Evolutionary conservation across 495 filamentous ascomycete genomes (phyloP).

Genomic region (Penicillium subrubescens): DNA sequence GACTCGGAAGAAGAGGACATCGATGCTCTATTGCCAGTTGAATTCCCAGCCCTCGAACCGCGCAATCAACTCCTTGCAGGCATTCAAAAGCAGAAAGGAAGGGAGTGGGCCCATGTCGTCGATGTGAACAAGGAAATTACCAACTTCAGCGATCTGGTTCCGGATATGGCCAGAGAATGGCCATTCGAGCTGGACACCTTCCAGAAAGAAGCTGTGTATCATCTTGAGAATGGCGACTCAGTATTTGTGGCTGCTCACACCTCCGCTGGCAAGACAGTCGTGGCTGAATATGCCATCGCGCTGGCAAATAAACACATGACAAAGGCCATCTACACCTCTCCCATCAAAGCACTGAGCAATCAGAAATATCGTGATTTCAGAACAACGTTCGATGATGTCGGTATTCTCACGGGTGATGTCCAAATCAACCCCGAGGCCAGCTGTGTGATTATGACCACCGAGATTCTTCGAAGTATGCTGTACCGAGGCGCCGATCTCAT

Average conservation of each 20-base stretch:
- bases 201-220: conserved; percentile 97
- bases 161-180: conserved; percentile 94
- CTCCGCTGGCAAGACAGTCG: conserved; percentile 96
- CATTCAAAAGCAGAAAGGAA: conserved; percentile 70
- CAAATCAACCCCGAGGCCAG: conserved; percentile 98
- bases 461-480: conserved; percentile 97
- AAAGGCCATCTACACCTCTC: conserved; percentile 98
- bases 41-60: conserved; percentile 92
- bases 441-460: conserved; percentile 98
- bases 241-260: conserved; percentile 99
- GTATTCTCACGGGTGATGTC: conserved; percentile 95
- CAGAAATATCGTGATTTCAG: conserved; percentile 98
- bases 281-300: conserved; percentile 97
- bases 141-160: conserved; percentile 91
- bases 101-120: conserved; percentile 97
- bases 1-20: conserved; percentile 75
- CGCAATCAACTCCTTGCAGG: conserved; percentile 71
- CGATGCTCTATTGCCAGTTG: conserved; percentile 84
- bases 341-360: conserved; percentile 97
- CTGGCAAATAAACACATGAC: conserved; percentile 97
- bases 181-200: conserved; percentile 97
- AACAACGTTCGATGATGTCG: conserved; percentile 87
- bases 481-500: conserved; percentile 96
- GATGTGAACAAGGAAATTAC: conserved; percentile 87
- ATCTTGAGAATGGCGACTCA: conserved; percentile 93